Conservation (phyloP, 83 land plant species). For the Diphasiastrum complanatum region DNA sequence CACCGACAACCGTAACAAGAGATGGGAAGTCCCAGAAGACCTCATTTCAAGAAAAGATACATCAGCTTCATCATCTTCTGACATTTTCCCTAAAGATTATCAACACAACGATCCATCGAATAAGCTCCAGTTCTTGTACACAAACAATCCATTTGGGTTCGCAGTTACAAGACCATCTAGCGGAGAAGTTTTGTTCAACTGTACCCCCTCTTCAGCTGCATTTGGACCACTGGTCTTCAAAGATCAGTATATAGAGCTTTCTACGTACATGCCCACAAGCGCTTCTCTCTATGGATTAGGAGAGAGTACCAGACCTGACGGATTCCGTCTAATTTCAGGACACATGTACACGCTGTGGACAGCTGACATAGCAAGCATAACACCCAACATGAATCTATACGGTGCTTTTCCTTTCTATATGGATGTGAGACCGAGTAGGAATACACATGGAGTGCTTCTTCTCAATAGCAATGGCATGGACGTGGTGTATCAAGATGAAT, state of each 20-base stretch:
- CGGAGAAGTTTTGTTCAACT: slow-evolving; percentile 53
- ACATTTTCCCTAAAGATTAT: no score
- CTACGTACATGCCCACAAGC: slow-evolving; percentile 37
- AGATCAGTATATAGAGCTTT: slow-evolving; percentile 56
- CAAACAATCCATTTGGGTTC: slow-evolving; percentile 55
- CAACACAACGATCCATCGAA: not conserved
- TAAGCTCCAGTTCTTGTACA: slow-evolving; percentile 14
- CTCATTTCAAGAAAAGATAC: not conserved
- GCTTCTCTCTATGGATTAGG: slow-evolving; percentile 52
- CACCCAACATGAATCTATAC: slow-evolving; percentile 24
- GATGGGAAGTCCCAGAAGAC: slow-evolving; percentile 16
- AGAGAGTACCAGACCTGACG: slow-evolving; percentile 46
- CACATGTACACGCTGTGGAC: slow-evolving; percentile 50
- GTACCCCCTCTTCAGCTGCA: slow-evolving; percentile 14
- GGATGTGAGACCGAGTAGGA: slow-evolving; percentile 18
- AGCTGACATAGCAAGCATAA: slow-evolving; percentile 34
- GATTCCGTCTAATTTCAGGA: slow-evolving; percentile 25
- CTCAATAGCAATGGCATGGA: slow-evolving; percentile 43
- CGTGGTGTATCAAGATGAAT: slow-evolving; percentile 7
- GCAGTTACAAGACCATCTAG: slow-evolving; percentile 42
- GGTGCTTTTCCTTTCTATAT: slow-evolving; percentile 32
- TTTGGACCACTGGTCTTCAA: slow-evolving; percentile 43
- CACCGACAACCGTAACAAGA: not conserved
- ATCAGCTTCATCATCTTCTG: no score
- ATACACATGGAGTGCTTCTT: slow-evolving; percentile 35